These are phyloP conservation scores for Beauveria asiatica DNA, from an alignment of 2,329 filamentous ascomycete genomes.

Conservation along the genomic window DNA sequence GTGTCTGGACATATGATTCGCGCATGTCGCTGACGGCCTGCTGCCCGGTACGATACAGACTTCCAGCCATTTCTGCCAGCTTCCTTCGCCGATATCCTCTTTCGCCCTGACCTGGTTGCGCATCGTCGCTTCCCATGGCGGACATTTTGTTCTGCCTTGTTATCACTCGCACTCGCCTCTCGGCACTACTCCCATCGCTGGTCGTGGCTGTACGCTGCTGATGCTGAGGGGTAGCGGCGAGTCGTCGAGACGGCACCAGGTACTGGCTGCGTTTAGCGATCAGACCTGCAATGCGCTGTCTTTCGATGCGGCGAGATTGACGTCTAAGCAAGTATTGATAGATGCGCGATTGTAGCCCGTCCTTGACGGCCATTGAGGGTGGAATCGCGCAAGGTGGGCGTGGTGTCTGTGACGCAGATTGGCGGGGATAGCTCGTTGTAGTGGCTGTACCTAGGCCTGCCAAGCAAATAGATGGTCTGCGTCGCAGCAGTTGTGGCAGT, in stretches of 20 bases:
- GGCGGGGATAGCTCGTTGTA: slow-evolving; percentile 63
- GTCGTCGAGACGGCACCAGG: slow-evolving; percentile 30
- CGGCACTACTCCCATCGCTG: slow-evolving; percentile 24
- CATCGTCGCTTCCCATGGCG: slow-evolving; percentile 18
- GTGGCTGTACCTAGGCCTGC: slow-evolving; percentile 38
- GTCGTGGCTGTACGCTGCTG: slow-evolving; percentile 11
- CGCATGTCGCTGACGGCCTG: slow-evolving; percentile 50
- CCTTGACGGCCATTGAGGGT: slow-evolving; percentile 59
- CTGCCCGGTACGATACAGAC: slow-evolving; percentile 47
- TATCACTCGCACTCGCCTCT: slow-evolving; percentile 19
- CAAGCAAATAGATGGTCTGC: slow-evolving; percentile 12
- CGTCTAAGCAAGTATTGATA: slow-evolving; percentile 64
- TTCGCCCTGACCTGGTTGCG: slow-evolving; percentile 34
- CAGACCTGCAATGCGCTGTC: slow-evolving; percentile 37
- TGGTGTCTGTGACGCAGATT: slow-evolving; percentile 53
- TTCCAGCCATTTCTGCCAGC: slow-evolving; percentile 57
- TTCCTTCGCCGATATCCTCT: slow-evolving; percentile 68
- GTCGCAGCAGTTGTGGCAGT: slow-evolving; percentile 30
- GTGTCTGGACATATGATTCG: slow-evolving; percentile 50
- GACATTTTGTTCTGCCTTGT: slow-evolving; percentile 21
- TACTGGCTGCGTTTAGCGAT: slow-evolving; percentile 34
- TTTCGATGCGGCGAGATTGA: slow-evolving; percentile 46
- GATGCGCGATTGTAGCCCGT: slow-evolving; percentile 64
- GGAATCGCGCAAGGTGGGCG: slow-evolving; percentile 60
- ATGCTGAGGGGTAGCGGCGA: slow-evolving; percentile 21